Conservation (phyloP, 1,284 basidiomycete species). For the Naganishia sp. region DNA sequence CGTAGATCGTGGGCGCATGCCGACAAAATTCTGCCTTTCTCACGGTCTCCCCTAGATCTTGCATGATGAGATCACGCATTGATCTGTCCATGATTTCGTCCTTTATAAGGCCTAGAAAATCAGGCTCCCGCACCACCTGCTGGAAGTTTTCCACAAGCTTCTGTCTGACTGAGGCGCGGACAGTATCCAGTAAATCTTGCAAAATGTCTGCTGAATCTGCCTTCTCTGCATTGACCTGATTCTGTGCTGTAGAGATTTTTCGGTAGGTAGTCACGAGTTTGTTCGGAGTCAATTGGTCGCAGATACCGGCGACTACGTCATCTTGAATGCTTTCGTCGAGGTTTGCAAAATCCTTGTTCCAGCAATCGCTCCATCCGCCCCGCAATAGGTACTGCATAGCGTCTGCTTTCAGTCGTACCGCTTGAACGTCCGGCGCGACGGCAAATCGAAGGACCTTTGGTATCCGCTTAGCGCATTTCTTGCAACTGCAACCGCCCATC, state of each 20-base stretch:
- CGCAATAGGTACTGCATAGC: slow-evolving; percentile 72
- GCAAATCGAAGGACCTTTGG: slow-evolving; percentile 81
- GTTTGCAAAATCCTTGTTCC: slow-evolving; percentile 77
- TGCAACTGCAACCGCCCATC: slow-evolving; percentile 73
- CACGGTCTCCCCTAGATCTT: slow-evolving; percentile 61
- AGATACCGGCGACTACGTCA: slow-evolving; percentile 64
- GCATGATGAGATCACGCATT: slow-evolving; percentile 68
- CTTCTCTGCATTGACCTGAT: slow-evolving; percentile 58
- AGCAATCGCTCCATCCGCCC: slow-evolving; percentile 74
- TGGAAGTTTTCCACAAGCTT: slow-evolving; percentile 64
- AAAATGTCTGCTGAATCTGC: slow-evolving; percentile 69
- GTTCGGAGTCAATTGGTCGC: background rate
- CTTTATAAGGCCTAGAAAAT: slow-evolving; percentile 72
- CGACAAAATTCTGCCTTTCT: slow-evolving; percentile 58
- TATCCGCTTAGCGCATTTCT: slow-evolving; percentile 72
- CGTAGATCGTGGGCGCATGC: slow-evolving; percentile 69
- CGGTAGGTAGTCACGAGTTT: slow-evolving; percentile 59
- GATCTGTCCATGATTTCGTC: slow-evolving; percentile 70
- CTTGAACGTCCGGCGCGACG: slow-evolving; percentile 70
- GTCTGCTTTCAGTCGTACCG: slow-evolving; percentile 67
- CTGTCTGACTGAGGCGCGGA: slow-evolving; percentile 64
- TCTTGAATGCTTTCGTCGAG: slow-evolving; percentile 69
- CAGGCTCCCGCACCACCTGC: slow-evolving; percentile 65
- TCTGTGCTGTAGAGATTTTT: slow-evolving; percentile 60
- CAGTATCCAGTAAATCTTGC: slow-evolving; percentile 64